phyloP scores from a whole-genome alignment of 352 stramenopile species.

The Phytopythium vexans region DNA sequence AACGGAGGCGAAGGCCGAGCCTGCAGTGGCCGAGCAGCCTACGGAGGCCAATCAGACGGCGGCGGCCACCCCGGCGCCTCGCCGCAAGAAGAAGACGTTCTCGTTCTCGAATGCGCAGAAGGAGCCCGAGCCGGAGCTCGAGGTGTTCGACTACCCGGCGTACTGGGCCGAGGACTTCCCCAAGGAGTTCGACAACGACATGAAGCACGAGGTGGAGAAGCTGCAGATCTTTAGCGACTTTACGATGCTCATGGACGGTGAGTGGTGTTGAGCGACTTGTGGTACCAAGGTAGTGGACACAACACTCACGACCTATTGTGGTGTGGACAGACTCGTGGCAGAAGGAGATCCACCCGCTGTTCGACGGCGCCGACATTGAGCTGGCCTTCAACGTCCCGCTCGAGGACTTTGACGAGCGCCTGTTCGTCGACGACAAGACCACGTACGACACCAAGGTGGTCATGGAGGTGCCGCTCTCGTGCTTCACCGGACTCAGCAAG shows the following conservation, averaged over 20 bases:
- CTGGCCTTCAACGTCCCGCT: conserved; percentile 76
- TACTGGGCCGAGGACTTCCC: conserved; percentile 81
- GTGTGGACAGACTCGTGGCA: conserved; percentile 57
- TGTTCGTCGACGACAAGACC: conserved; percentile 78
- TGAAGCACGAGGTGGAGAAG: conserved; percentile 88
- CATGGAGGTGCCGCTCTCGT: conserved; percentile 73
- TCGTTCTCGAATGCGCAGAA: conserved; percentile 51
- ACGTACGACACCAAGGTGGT: conserved; percentile 80
- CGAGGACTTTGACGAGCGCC: conserved; percentile 79
- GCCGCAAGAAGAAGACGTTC: conserved; percentile 73
- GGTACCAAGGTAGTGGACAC: no score
- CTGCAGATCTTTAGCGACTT: conserved; percentile 82
- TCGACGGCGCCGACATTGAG: conserved; percentile 63
- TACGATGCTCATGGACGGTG: conserved; percentile 62
- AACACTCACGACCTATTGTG: no score
- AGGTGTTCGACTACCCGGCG: conserved; percentile 69
- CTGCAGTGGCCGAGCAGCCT: no score
- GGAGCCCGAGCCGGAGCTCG: conserved; percentile 36
- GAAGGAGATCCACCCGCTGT: conserved; percentile 70
- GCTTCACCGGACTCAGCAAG: conserved; percentile 53
- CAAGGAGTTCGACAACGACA: conserved; percentile 59
- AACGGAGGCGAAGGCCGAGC: conserved; percentile 5
- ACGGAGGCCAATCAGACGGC: conserved; percentile 9
- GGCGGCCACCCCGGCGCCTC: conserved; percentile 12
- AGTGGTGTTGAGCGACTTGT: no score